Evolutionary conservation across 2,329 filamentous ascomycete species (phyloP), one percentile per base, ranked within the genome.

Genomic region (Fusarium vanettenii): DNA sequence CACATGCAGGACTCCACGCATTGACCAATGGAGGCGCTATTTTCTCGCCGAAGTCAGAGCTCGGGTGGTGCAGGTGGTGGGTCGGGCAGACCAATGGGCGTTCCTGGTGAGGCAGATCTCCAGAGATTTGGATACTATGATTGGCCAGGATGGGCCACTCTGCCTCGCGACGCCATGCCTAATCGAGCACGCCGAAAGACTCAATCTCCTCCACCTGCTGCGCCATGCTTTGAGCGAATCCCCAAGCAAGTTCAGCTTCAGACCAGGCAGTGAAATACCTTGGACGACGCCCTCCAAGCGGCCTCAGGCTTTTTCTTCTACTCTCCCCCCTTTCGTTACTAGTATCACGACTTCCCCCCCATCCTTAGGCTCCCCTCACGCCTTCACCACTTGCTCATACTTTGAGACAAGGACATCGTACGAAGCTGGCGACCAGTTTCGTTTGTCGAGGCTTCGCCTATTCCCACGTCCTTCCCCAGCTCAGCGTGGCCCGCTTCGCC

Each of bases 151-250:
- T 2, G 6, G n/a, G 52, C 41, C 22, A 56, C 20, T 48, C 50
- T 55, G 67, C 66, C 67, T 67, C 65, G 31, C 14, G 5, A 60
- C 81, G 79, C 84, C 83, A 84, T 71, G 41, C 84, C 84, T 69
- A 64, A 78, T 83, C 76, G 78, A 84, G 83, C 84, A 85, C 84
- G 84, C 84, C 84, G 84, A 85, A 85, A 79, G 83, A 84, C 81
- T 84, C 82, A 82, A 80, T 78, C 75, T 78, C 64, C 74, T 73
- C 72, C 71, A 76, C 75, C 59, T 76, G 79, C 81, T 81, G 79
- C 78, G 81, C 79, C 80, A 76, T 80, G 76, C 70, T 72, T 60
- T 69, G 66, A 66, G 50, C 61, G 66, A 66, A 65, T 60, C 64
- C 73, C 67, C 43, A 60, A 64, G 41, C 67, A 69, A 60, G 64